phyloP scores from a whole-genome alignment of 2,329 filamentous ascomycete genomes.

The Metarhizium sp. region DNA sequence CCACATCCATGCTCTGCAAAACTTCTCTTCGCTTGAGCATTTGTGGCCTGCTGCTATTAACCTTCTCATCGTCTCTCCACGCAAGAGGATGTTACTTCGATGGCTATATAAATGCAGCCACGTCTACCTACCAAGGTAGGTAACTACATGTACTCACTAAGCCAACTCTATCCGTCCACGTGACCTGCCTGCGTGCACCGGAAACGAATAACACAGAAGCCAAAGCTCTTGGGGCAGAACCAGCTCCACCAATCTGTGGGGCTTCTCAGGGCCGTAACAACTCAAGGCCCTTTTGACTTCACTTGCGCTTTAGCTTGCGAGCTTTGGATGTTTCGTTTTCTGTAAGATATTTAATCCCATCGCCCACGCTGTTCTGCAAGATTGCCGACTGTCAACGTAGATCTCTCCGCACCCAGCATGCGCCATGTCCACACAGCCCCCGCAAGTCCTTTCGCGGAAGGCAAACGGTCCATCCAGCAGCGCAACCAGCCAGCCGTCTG shows the following conservation, averaged over 20 bases:
- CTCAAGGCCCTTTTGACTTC: background rate
- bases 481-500: conserved; percentile 12
- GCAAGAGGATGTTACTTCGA: background rate
- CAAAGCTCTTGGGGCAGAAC: background rate
- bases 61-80: background rate
- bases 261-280: background rate
- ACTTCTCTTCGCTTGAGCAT: background rate
- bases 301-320: background rate
- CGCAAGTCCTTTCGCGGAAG: conserved; percentile 26
- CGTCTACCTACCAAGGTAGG: background rate
- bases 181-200: background rate
- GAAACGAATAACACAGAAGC: background rate
- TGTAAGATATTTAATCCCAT: background rate
- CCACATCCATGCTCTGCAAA: background rate
- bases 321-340: background rate
- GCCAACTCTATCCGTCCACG: background rate
- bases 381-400: background rate
- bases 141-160: background rate
- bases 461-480: conserved; percentile 20
- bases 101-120: background rate
- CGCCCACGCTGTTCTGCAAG: conserved; percentile 1
- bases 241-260: background rate
- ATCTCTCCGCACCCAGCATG: conserved; percentile 12
- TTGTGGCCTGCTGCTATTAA: background rate
- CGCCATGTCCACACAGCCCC: conserved; percentile 26